Conservation (phyloP, 2,329 filamentous ascomycete genomes). For the Hansfordia pulvinata region DNA sequence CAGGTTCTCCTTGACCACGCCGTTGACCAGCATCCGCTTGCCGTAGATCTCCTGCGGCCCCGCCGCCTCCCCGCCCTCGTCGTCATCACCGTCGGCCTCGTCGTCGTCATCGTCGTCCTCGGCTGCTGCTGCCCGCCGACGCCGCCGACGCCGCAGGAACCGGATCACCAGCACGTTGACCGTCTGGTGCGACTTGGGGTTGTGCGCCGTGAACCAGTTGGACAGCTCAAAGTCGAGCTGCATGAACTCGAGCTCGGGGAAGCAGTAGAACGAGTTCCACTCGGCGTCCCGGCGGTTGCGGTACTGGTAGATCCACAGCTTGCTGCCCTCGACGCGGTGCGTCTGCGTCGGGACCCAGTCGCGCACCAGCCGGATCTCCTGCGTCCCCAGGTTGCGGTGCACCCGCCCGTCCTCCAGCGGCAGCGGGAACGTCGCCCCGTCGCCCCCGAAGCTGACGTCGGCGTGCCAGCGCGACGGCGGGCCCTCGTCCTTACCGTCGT, state of each 20-base stretch:
- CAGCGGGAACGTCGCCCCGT: conserved; percentile 43
- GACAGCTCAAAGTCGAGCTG: conserved; percentile 46
- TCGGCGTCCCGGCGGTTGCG: conserved; percentile 28
- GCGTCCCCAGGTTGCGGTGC: conserved; percentile 35
- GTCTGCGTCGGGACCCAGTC: conserved; percentile 32
- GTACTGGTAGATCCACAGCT: conserved; percentile 52
- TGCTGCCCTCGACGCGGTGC: conserved; percentile 22
- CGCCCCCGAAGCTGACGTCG: conserved; percentile 53
- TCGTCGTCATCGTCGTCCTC: conserved; percentile 25
- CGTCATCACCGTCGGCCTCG: neutral
- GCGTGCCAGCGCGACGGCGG: conserved; percentile 35
- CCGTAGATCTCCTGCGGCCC: conserved; percentile 28
- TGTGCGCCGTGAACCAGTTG: conserved; percentile 41
- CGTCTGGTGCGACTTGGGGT: conserved; percentile 37
- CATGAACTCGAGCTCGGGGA: conserved; percentile 51
- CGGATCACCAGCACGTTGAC: conserved; percentile 35
- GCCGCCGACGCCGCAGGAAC: conserved; percentile 31
- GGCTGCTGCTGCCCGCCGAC: conserved; percentile 14
- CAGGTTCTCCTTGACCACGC: conserved; percentile 37
- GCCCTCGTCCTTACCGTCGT: neutral
- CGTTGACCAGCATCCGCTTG: conserved; percentile 35
- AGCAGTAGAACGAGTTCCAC: conserved; percentile 52
- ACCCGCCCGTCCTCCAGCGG: conserved; percentile 29
- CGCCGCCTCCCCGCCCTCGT: neutral
- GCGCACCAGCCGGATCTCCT: conserved; percentile 39